phyloP scores from a whole-genome alignment of 805 yeast species.

The Jamesozyma piceae region DNA sequence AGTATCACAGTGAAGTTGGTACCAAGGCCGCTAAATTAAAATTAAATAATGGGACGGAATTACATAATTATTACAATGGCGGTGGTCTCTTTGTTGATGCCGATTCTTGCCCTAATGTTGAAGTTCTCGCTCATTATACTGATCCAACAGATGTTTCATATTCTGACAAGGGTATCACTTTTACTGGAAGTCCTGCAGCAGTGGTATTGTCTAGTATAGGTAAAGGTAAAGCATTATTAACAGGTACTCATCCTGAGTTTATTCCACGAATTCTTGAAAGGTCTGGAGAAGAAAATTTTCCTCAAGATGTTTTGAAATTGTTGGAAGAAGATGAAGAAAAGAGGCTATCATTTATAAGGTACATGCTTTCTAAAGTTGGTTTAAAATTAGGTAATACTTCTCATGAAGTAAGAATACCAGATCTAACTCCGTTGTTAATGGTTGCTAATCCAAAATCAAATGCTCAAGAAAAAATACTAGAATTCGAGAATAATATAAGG shows the following conservation, averaged over 20 bases:
- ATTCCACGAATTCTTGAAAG: constrained; percentile 43
- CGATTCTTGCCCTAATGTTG: constrained; percentile 46
- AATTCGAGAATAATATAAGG: constrained; percentile 11
- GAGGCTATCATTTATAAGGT: constrained; percentile 49
- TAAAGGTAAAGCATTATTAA: constrained; percentile 62
- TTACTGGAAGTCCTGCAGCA: constrained; percentile 46
- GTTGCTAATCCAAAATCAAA: constrained; percentile 19
- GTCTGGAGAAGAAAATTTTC: constrained; percentile 25
- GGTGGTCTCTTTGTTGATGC: constrained; percentile 84
- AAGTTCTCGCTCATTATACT: constrained; percentile 61
- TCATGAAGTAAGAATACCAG: constrained; percentile 44
- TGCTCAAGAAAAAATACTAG: constrained; percentile 7
- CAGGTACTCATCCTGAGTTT: constrained; percentile 90
- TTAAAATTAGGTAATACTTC: constrained; percentile 49
- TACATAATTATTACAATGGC: constrained; percentile 63
- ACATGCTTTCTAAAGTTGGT: constrained; percentile 51
- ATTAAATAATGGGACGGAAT: constrained; percentile 31
- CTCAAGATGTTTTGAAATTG: constrained; percentile 30
- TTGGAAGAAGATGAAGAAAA: constrained; percentile 37
- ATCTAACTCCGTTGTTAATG: constrained; percentile 57
- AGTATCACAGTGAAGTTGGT: constrained; percentile 68
- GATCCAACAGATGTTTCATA: constrained; percentile 46
- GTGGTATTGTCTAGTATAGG: constrained; percentile 56
- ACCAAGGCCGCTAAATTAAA: constrained; percentile 48
- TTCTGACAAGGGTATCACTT: constrained; percentile 17